Evolutionary conservation across 2,329 filamentous ascomycete species (phyloP).

Genomic region (Tolypocladium ophioglossoides): DNA sequence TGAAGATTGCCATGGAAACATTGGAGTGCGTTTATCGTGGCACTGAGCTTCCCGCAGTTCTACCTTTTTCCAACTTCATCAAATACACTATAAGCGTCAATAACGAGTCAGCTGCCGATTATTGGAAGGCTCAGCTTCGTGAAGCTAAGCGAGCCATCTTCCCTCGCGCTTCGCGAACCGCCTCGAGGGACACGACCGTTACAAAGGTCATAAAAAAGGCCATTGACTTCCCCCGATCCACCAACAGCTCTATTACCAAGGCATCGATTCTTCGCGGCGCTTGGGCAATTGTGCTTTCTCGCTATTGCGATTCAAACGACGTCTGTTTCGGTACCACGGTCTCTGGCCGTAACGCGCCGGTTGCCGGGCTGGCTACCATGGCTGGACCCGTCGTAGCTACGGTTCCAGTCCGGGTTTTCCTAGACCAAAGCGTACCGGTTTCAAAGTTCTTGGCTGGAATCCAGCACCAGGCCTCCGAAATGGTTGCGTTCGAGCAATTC

Average conservation of each 20-base stretch:
- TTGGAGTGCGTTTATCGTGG: slow-evolving; percentile 3
- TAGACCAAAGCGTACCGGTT: slow-evolving; percentile 1
- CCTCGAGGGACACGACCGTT: neutral
- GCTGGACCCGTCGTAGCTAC: slow-evolving; percentile 10
- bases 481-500: slow-evolving; percentile 8
- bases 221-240: neutral
- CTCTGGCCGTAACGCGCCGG: slow-evolving; percentile 12
- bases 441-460: slow-evolving; percentile 5
- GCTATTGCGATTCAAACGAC: slow-evolving; percentile 8
- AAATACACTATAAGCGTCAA: neutral
- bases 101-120: neutral
- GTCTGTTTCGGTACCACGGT: slow-evolving; percentile 14
- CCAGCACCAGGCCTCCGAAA: slow-evolving; percentile 7
- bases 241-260: slow-evolving; percentile 1
- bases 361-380: slow-evolving; percentile 11
- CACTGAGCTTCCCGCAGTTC: neutral
- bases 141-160: slow-evolving; percentile 1
- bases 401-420: slow-evolving; percentile 5
- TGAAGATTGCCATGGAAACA: slow-evolving; percentile 2
- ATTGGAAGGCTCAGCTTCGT: slow-evolving; percentile 5
- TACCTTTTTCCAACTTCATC: slow-evolving; percentile 2
- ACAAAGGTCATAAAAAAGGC: too few species aligned
- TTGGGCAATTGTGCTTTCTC: slow-evolving; percentile 13
- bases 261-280: slow-evolving; percentile 14
- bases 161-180: neutral